These are phyloP conservation scores for Rubia peregrina DNA, from an alignment of 305 asterid species.

Conservation along the genomic window DNA sequence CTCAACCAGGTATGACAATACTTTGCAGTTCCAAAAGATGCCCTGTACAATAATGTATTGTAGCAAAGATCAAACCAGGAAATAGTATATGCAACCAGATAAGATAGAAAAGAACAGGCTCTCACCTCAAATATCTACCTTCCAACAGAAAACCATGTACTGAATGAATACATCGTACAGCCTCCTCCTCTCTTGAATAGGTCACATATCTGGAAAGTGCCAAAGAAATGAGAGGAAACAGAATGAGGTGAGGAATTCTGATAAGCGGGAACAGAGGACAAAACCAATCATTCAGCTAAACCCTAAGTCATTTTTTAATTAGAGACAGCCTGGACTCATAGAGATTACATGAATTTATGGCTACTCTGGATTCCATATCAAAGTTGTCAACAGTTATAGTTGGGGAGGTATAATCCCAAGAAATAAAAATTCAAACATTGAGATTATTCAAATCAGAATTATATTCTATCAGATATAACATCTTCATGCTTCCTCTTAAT, in stretches of 20 bases:
- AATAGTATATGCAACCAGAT: constrained; percentile 9
- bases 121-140: constrained; percentile 79
- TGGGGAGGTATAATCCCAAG: neutral
- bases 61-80: constrained; percentile 14
- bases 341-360: neutral
- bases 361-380: neutral
- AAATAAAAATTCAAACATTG: neutral
- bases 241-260: constrained; percentile 2
- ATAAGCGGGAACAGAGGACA: neutral
- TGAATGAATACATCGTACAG: constrained; percentile 76
- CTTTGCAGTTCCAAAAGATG: constrained; percentile 97
- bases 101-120: constrained; percentile 19
- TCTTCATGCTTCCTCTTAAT: neutral
- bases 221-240: constrained; percentile 13
- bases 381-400: neutral
- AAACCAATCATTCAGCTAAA: too few relatives aligned
- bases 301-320: neutral
- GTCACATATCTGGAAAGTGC: constrained; percentile 65
- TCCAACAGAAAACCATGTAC: constrained; percentile 87
- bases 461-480: neutral
- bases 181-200: constrained; percentile 86
- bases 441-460: neutral
- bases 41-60: constrained; percentile 52
- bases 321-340: constrained; percentile 1
- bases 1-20: constrained; percentile 97